These are phyloP conservation scores for Zizania latifolia DNA, from an alignment of 176 grass and related monocot genomes.

Conservation along the genomic window DNA sequence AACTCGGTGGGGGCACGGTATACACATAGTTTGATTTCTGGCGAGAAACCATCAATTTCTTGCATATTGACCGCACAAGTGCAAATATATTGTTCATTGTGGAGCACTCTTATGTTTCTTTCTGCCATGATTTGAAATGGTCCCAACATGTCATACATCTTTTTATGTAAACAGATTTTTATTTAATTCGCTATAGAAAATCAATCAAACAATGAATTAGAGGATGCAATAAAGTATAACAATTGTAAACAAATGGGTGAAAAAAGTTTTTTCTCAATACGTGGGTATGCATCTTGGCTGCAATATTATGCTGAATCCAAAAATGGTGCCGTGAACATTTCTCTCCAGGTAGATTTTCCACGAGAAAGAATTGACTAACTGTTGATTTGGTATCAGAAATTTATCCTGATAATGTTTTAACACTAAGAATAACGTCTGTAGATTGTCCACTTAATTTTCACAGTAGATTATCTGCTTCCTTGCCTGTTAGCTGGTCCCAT, in stretches of 20 bases:
- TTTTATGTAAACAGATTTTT: background rate
- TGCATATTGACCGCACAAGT: background rate
- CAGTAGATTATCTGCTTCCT: slow-evolving; percentile 9
- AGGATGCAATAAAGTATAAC: background rate
- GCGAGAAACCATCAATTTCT: slow-evolving; percentile 10
- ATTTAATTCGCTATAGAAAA: background rate
- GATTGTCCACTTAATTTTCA: background rate
- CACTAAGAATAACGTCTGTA: background rate
- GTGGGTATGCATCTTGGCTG: background rate
- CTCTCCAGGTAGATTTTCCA: background rate
- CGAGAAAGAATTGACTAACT: background rate
- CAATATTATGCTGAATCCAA: background rate
- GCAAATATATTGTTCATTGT: background rate
- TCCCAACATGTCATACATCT: background rate
- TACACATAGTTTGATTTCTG: slow-evolving; percentile 6
- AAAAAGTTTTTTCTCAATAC: background rate
- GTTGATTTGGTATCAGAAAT: background rate
- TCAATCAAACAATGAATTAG: background rate
- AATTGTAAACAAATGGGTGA: background rate
- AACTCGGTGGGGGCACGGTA: background rate
- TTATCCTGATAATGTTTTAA: background rate
- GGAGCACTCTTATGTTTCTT: background rate
- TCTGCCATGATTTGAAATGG: background rate
- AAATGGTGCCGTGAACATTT: background rate
- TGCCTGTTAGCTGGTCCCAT: background rate